Conservation (phyloP, 2,329 filamentous ascomycete species). For the Colletotrichum orchidophilum region DNA sequence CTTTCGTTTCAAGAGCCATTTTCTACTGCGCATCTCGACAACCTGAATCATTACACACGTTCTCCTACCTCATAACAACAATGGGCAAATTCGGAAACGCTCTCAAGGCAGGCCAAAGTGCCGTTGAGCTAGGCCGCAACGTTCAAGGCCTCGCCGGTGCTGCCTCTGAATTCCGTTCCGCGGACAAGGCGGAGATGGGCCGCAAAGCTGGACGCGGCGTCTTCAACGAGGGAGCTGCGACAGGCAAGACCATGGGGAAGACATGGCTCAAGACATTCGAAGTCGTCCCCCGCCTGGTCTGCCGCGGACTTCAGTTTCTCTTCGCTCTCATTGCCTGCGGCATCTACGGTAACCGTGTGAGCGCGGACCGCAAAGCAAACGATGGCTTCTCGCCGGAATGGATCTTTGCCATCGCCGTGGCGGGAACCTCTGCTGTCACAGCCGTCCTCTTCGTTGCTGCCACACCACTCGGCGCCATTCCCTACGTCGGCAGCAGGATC, state of each 20-base stretch:
- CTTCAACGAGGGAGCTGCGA: constrained; percentile 46
- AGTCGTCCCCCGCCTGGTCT: constrained; percentile 57
- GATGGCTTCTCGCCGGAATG: constrained; percentile 63
- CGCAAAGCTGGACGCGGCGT: constrained; percentile 44
- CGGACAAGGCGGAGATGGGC: constrained; percentile 41
- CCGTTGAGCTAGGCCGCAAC: constrained; percentile 43
- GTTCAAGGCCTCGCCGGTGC: constrained; percentile 40
- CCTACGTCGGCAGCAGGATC: constrained; percentile 43
- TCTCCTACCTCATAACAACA: neutral
- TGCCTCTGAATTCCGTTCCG: constrained; percentile 42
- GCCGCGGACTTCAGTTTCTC: constrained; percentile 75
- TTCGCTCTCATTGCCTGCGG: constrained; percentile 75
- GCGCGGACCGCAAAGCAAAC: constrained; percentile 48
- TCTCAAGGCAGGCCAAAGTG: constrained; percentile 46
- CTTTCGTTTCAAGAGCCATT: neutral
- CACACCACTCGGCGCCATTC: constrained; percentile 47
- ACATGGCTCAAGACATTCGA: constrained; percentile 57
- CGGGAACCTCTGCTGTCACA: constrained; percentile 62
- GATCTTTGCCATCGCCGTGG: constrained; percentile 71
- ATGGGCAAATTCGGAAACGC: constrained; percentile 44
- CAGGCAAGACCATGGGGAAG: constrained; percentile 53
- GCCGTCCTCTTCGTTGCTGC: constrained; percentile 52
- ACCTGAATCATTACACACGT: neutral
- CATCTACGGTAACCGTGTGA: constrained; percentile 73
- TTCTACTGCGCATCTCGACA: neutral